Percentiles rank a stretch among this genome's conserved stretches.
Evolutionary conservation across 2,329 filamentous ascomycete genomes (phyloP).

Genomic region (Teratosphaeria nubilosa): DNA sequence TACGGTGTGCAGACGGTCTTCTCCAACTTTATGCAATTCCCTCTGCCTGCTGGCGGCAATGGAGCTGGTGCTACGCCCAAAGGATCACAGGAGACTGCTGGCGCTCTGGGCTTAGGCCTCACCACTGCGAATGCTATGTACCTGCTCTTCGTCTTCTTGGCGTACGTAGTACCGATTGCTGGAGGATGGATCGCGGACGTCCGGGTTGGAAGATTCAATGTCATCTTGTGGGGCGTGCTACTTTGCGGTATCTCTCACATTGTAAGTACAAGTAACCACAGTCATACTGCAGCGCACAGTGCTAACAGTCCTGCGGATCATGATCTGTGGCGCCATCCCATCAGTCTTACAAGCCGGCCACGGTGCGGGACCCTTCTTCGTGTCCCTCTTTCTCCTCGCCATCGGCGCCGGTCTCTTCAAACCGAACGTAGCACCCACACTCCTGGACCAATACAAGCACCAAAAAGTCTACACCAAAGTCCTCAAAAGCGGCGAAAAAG

Average conservation of each 20-base stretch:
- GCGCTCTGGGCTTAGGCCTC: constrained; percentile 50
- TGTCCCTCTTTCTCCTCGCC: constrained; percentile 41
- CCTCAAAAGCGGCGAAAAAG: constrained; percentile 31
- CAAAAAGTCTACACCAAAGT: constrained; percentile 29
- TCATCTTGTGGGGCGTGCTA: constrained; percentile 11
- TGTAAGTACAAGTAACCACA: not conserved
- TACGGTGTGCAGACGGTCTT: constrained; percentile 46
- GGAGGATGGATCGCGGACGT: constrained; percentile 13
- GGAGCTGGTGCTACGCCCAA: constrained; percentile 25
- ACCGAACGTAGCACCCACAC: constrained; percentile 53
- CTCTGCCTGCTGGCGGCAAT: constrained; percentile 39
- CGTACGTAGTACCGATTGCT: constrained; percentile 43
- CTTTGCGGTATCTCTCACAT: constrained; percentile 12
- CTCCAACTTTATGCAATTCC: constrained; percentile 53
- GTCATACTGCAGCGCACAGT: not conserved
- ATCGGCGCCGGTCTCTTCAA: constrained; percentile 70
- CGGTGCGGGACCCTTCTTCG: constrained; percentile 37
- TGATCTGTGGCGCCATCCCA: constrained; percentile 11
- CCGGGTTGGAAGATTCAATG: constrained; percentile 10
- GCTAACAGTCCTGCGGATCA: not conserved
- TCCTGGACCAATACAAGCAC: constrained; percentile 36
- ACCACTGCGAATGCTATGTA: constrained; percentile 43
- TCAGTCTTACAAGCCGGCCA: constrained; percentile 7
- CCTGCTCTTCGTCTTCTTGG: constrained; percentile 47
- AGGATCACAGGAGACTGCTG: constrained; percentile 33